Evolutionary conservation across 257 asterid species (phyloP).

Genomic region (Plantago ovata): DNA sequence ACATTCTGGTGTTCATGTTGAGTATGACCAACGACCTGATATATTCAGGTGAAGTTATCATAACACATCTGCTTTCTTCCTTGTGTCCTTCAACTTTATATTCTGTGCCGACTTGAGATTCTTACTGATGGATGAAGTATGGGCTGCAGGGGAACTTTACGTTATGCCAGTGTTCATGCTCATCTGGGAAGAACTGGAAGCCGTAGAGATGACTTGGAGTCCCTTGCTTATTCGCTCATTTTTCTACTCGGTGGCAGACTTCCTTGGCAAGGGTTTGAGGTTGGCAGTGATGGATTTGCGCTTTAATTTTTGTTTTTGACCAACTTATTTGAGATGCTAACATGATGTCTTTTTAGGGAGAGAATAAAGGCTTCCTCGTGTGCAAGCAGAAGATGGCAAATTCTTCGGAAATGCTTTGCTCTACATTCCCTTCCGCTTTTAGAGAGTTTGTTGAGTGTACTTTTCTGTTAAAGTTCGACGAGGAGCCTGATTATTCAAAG

Average conservation of each 20-base stretch:
- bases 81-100: neutral
- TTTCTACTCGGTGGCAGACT: constrained; percentile 66
- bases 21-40: constrained; percentile 66
- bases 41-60: constrained; percentile 42
- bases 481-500: constrained; percentile 64
- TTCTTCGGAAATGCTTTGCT: constrained; percentile 59
- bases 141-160: constrained; percentile 60
- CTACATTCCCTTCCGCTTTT: constrained; percentile 61
- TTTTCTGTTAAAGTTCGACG: constrained; percentile 56
- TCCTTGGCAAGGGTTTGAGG: constrained; percentile 82
- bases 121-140: neutral
- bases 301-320: neutral
- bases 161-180: constrained; percentile 77
- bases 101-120: neutral
- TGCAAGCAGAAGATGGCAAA: constrained; percentile 78
- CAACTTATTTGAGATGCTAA: constrained; percentile 11
- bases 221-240: constrained; percentile 69
- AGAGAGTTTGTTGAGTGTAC: constrained; percentile 53
- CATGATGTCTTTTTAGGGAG: constrained; percentile 39
- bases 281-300: constrained; percentile 14
- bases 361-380: constrained; percentile 63
- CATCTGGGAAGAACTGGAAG: constrained; percentile 74
- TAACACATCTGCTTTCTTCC: neutral
- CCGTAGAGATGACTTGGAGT: constrained; percentile 74
- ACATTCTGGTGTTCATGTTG: constrained; percentile 50